Base-by-base conservation (phyloP, 2,329 filamentous ascomycete species). In the Pseudocercospora ulei region DNA sequence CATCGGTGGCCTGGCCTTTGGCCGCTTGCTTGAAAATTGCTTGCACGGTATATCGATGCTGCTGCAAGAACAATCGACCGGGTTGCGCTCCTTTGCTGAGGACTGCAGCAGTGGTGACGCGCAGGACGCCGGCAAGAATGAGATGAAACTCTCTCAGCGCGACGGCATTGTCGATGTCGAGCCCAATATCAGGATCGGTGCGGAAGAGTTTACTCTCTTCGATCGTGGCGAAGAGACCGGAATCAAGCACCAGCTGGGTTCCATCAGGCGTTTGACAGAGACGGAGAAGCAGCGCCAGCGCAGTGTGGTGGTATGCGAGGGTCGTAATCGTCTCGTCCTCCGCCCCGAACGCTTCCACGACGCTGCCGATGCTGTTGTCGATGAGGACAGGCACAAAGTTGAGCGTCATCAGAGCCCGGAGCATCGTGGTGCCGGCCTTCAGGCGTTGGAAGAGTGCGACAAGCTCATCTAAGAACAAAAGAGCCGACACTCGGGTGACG, bases 341-440 rank as follows among this genome's bases (percentile, higher is more conserved):
- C 14, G 41, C 54, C 48, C 59, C 52, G 45, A 70, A 62, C 47
- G 95, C 87, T 7, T 73, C 63, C 44, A 87, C 75, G 35, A 95
- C 75, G 50, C 75, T 72, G 51, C 82, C 79, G 40, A 98, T 73
- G 35, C 84, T 74, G 30, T 82, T 84, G 62, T 96, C 88, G 36
- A 98, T 79, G 18, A 96, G 73, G 17, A 96, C 78, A 35, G 82
- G 82, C 35, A 95, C 74, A 58, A 95, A 94, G 63, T 98, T 98
- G 30, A 93, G 75, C 40, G 82, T 76, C 54, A 82, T 80, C 39
- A 98, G 73, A 18, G 76, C 71, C 47, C 90, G 83, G 9, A 94
- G 75, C 14, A 96, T 72, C 51, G 82, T 75, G 35, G 73, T 72
- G 18, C 82, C 83, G 34, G 77, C 71, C 54, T 88, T 80, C 22